phyloP scores from a whole-genome alignment of 75 land plant species.

The Cunninghamia lanceolata region DNA sequence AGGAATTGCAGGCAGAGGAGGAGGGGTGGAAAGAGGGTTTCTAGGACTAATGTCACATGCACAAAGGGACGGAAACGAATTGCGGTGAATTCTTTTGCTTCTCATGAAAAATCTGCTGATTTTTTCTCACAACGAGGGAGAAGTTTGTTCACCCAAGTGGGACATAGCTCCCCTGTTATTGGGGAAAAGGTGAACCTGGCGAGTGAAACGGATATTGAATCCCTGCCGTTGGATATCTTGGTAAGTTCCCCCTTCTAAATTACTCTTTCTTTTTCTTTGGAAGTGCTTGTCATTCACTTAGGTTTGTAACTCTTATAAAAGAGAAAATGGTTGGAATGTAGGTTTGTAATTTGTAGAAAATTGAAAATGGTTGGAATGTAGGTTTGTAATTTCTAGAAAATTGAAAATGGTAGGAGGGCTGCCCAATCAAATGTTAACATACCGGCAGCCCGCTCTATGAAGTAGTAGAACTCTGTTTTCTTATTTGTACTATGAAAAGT shows the following conservation, averaged over 20 bases:
- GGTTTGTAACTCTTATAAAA: no score
- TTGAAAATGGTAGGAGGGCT: no score
- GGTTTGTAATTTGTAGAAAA: no score
- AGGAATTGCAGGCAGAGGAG: neutral
- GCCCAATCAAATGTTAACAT: no score
- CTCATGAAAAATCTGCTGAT: neutral
- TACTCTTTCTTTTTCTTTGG: no score
- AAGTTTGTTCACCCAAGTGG: neutral
- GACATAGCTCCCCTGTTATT: neutral
- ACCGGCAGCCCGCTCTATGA: no score
- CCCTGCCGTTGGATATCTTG: neutral
- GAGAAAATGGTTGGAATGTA: no score
- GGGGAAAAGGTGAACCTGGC: neutral
- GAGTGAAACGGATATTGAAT: neutral
- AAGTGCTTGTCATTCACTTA: no score
- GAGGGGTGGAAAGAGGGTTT: neutral
- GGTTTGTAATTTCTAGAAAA: no score
- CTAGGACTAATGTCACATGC: neutral
- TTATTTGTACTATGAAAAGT: no score
- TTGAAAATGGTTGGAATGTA: no score
- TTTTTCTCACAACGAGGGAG: neutral
- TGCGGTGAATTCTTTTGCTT: neutral
- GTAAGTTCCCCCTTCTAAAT: neutral
- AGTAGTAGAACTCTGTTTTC: no score
- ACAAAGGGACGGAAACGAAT: neutral